phyloP scores from a whole-genome alignment of 768 basidiomycete genomes.

The Collybiopsis luxurians region DNA sequence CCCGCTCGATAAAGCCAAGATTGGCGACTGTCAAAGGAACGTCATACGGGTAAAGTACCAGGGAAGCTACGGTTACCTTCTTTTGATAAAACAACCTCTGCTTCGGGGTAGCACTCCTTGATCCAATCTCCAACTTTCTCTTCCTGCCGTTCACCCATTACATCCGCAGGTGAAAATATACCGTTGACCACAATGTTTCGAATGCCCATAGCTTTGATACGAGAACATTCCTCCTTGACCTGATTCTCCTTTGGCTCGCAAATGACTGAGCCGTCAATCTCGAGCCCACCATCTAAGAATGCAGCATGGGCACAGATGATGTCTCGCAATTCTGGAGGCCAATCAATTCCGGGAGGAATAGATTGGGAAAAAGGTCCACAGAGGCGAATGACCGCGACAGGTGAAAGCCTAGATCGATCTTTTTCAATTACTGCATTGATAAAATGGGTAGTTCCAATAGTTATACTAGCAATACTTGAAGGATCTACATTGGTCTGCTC shows the following conservation, averaged over 20 bases:
- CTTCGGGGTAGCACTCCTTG: constrained; percentile 29
- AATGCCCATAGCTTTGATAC: constrained; percentile 29
- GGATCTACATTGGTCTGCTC: constrained; percentile 26
- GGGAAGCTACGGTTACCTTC: no score
- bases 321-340: constrained; percentile 40
- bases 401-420: constrained; percentile 41
- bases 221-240: constrained; percentile 34
- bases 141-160: constrained; percentile 39
- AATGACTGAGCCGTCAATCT: constrained; percentile 49
- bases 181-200: constrained; percentile 41
- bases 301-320: constrained; percentile 35
- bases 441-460: constrained; percentile 54
- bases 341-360: constrained; percentile 53
- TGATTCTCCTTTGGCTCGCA: constrained; percentile 32
- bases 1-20: constrained; percentile 52
- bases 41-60: no score
- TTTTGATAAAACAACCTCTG: constrained; percentile 42
- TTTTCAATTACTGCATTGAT: constrained; percentile 53
- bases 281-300: constrained; percentile 25
- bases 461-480: constrained; percentile 38
- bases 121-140: constrained; percentile 42
- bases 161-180: constrained; percentile 49
- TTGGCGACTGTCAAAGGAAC: constrained; percentile 34
- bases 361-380: constrained; percentile 50
- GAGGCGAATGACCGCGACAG: constrained; percentile 57